Percentiles rank a stretch among this genome's conserved stretches.
Evolutionary conservation across 202 grass and related monocot species (phyloP).

Genomic region (Elaeis oleifera): DNA sequence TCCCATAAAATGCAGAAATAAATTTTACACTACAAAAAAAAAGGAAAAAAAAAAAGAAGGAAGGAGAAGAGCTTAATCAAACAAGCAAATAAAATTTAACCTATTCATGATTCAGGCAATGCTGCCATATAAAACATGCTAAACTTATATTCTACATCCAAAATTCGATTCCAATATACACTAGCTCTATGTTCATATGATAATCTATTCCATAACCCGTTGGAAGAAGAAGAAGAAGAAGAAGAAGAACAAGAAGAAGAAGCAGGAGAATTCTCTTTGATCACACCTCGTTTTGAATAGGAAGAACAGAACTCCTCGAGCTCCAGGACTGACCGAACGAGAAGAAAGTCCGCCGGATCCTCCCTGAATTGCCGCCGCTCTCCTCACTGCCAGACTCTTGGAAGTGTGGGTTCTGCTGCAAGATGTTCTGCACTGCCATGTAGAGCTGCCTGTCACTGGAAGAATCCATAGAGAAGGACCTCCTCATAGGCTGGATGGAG

Average conservation of each 20-base stretch:
- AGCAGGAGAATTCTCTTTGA: neutral
- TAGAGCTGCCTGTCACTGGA: constrained; percentile 22
- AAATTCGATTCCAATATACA: no score
- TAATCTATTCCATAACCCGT: no score
- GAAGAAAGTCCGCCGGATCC: constrained; percentile 1
- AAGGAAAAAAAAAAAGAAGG: no score
- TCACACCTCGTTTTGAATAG: neutral
- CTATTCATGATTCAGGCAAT: no score
- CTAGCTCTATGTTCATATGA: no score
- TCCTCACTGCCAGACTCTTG: constrained; percentile 8
- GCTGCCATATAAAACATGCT: no score
- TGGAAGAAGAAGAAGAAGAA: neutral
- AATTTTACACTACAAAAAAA: no score
- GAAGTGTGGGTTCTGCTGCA: constrained; percentile 29
- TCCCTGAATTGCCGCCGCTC: neutral
- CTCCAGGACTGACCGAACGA: neutral
- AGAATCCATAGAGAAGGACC: constrained; percentile 47
- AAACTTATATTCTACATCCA: no score
- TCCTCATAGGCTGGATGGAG: constrained; percentile 32
- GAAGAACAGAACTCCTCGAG: constrained; percentile 1
- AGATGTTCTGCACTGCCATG: constrained; percentile 43
- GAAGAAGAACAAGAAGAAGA: neutral
- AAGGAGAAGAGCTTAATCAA: no score
- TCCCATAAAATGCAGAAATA: no score
- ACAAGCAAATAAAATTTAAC: no score